Percentiles rank a stretch among this genome's conserved stretches.
Conservation (phyloP, 495 filamentous ascomycete genomes). For the Xylaria flabelliformis region DNA sequence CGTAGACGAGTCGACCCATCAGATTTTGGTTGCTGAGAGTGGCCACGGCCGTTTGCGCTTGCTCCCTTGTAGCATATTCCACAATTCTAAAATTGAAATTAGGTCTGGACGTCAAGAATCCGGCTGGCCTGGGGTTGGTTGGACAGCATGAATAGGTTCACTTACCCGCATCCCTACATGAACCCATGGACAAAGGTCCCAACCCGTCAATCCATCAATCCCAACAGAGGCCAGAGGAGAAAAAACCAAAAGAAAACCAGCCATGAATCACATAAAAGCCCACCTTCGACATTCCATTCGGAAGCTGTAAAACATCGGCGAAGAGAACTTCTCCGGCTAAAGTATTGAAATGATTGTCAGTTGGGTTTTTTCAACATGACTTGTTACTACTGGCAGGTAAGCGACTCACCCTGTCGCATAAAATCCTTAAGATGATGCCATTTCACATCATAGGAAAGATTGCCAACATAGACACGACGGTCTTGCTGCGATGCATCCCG, state of each 20-base stretch:
- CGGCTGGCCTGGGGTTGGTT: background rate
- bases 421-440: slow-evolving; percentile 99
- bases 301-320: slow-evolving; percentile 99
- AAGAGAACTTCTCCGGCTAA: slow-evolving; percentile 98
- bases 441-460: slow-evolving; percentile 98
- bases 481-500: slow-evolving; percentile 96
- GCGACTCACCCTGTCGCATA: slow-evolving; percentile 95
- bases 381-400: slow-evolving; percentile 13
- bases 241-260: slow-evolving; percentile 76
- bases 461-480: slow-evolving; percentile 98
- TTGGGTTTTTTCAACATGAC: slow-evolving; percentile 20
- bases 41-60: slow-evolving; percentile 96
- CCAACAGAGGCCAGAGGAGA: slow-evolving; percentile 79
- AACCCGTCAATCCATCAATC: slow-evolving; percentile 99
- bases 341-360: slow-evolving; percentile 29
- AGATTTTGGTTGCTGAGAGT: slow-evolving; percentile 98
- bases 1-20: slow-evolving; percentile 97
- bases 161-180: slow-evolving; percentile 99
- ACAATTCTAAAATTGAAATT: slow-evolving; percentile 75
- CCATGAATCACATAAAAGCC: slow-evolving; percentile 90
- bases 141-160: slow-evolving; percentile 29
- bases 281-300: slow-evolving; percentile 99
- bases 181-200: slow-evolving; percentile 84
- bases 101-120: background rate
- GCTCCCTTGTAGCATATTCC: slow-evolving; percentile 99